Evolutionary conservation across 192 early-diverging fungal species (phyloP).

Genomic region (Entophlyctis luteolus): DNA sequence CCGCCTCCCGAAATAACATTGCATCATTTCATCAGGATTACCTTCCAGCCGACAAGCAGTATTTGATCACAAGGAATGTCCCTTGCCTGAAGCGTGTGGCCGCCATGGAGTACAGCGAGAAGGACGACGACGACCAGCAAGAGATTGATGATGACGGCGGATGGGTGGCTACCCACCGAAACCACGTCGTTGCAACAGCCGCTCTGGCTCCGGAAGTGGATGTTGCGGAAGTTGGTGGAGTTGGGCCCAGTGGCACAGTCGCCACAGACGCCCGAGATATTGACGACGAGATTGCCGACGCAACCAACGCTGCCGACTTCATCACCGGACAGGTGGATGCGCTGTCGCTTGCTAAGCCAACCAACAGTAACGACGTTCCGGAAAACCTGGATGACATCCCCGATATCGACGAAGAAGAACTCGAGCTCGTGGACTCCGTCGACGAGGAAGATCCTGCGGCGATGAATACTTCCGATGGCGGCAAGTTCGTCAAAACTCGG

Average conservation of each 20-base stretch:
- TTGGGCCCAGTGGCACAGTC: too few relatives aligned
- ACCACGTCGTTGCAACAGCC: constrained; percentile 1
- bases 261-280: constrained; percentile 53
- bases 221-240: constrained; percentile 30
- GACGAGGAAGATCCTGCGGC: constrained; percentile 78
- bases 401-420: constrained; percentile 78
- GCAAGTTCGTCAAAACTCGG: constrained; percentile 52
- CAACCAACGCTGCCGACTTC: not conserved
- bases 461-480: constrained; percentile 15
- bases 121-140: constrained; percentile 35
- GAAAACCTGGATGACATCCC: constrained; percentile 83
- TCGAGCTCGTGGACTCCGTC: constrained; percentile 56
- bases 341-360: not conserved
- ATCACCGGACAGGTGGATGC: not conserved
- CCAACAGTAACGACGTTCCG: not conserved
- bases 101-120: constrained; percentile 67
- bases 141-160: constrained; percentile 53
- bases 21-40: constrained; percentile 29
- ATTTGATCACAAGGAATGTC: constrained; percentile 91
- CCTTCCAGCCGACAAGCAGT: constrained; percentile 78
- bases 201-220: too few relatives aligned
- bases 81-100: constrained; percentile 85
- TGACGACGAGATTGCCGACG: constrained; percentile 55
- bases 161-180: constrained; percentile 84
- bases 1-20: too few relatives aligned